phyloP scores from a whole-genome alignment of 2,329 filamentous ascomycete genomes.

The Gliomastix tumulicola region DNA sequence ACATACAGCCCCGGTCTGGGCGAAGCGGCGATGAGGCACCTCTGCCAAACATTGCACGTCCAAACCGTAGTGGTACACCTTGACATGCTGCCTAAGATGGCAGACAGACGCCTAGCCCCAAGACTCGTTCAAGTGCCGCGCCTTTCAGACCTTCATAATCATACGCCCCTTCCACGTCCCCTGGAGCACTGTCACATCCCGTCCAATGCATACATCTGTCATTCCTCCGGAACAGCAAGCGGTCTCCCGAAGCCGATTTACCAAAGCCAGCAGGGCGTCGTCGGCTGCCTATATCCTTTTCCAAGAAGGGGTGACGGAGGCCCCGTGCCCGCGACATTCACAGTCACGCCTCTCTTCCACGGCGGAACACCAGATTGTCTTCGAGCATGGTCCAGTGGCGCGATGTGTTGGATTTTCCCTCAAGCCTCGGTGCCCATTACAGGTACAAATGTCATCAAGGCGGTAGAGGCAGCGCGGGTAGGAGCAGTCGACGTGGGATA shows the following conservation, averaged over 20 bases:
- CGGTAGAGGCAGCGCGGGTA: conserved; percentile 29
- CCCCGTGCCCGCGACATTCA: conserved; percentile 46
- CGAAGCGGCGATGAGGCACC: conserved; percentile 37
- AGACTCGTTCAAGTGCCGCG: too few species aligned
- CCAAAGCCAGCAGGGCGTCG: conserved; percentile 41
- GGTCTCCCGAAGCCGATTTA: conserved; percentile 57
- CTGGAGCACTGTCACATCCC: too few species aligned
- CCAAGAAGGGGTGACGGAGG: conserved; percentile 13
- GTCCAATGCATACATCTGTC: conserved; percentile 54
- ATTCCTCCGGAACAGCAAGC: conserved; percentile 59
- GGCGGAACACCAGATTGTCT: conserved; percentile 58
- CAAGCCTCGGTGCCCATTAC: conserved; percentile 49
- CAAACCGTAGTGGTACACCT: too few species aligned
- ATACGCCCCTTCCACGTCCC: too few species aligned
- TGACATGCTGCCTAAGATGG: too few species aligned
- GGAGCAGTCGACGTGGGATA: conserved; percentile 33
- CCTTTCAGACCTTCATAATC: too few species aligned
- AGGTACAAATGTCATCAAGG: conserved; percentile 39
- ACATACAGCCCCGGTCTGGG: conserved; percentile 38
- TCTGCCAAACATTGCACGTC: conserved; percentile 40
- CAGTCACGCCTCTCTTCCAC: conserved; percentile 60
- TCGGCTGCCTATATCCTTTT: conserved; percentile 46
- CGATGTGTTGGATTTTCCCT: conserved; percentile 57
- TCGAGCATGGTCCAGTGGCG: conserved; percentile 52
- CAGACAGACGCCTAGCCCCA: too few species aligned